Evolutionary conservation across 352 stramenopile genomes (phyloP).

Genomic region (Globisporangium cylindrosporum): DNA sequence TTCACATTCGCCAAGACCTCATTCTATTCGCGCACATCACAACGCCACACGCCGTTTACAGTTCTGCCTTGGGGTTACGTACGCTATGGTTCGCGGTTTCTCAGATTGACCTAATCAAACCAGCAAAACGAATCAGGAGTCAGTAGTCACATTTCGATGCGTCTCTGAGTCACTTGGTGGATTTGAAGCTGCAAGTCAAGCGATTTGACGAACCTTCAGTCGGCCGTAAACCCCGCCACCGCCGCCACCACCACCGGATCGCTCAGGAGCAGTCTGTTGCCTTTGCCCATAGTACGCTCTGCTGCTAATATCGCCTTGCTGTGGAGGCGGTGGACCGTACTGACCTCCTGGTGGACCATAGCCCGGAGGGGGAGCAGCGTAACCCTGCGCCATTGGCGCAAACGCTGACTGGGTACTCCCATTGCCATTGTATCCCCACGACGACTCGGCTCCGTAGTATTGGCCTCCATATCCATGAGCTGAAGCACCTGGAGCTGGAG

Average conservation of each 20-base stretch:
- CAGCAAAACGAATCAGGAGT: neutral
- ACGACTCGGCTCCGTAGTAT: constrained; percentile 5
- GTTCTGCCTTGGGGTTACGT: neutral
- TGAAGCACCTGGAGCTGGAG: neutral
- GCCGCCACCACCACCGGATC: neutral
- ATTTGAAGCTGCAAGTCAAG: neutral
- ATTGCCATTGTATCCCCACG: constrained; percentile 7
- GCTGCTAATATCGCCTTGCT: neutral
- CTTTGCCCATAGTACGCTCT: neutral
- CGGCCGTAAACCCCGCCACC: neutral
- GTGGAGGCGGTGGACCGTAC: neutral
- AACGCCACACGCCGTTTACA: neutral
- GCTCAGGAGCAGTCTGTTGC: neutral
- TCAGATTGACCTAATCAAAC: constrained; percentile 2
- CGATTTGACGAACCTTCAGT: constrained; percentile 2
- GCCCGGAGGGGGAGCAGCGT: neutral
- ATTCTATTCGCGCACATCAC: neutral
- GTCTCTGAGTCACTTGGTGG: neutral
- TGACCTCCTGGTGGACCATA: constrained; percentile 1
- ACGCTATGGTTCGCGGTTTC: neutral
- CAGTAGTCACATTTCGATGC: neutral
- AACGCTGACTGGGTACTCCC: neutral
- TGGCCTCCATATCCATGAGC: constrained; percentile 5
- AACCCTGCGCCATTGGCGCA: neutral
- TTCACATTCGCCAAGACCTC: neutral